Percentiles rank a stretch among this genome's conserved stretches.
These are phyloP conservation scores for Penicillium rolfsii DNA, from an alignment of 2,329 filamentous ascomycete species.

Conservation along the genomic window DNA sequence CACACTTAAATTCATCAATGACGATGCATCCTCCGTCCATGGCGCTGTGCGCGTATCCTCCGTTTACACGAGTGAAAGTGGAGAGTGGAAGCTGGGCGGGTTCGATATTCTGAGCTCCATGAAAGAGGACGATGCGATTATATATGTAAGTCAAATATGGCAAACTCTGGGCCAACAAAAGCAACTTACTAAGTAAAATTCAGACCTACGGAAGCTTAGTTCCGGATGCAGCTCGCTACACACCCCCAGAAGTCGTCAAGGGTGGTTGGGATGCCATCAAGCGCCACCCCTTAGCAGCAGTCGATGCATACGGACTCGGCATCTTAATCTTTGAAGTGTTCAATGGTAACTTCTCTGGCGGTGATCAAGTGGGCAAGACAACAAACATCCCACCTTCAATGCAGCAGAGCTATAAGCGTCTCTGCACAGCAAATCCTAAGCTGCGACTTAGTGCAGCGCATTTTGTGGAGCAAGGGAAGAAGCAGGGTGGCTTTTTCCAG, in stretches of 20 bases:
- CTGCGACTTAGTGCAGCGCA: conserved; percentile 78
- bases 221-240: conserved; percentile 81
- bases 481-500: conserved; percentile 85
- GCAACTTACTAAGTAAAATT: conserved; percentile 18
- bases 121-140: conserved; percentile 92
- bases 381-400: conserved; percentile 85
- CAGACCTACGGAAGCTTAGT: conserved; percentile 85
- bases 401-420: conserved; percentile 87
- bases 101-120: conserved; percentile 93
- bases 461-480: conserved; percentile 86
- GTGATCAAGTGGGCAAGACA: conserved; percentile 80
- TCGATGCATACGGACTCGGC: conserved; percentile 87
- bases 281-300: conserved; percentile 74
- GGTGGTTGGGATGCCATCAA: conserved; percentile 92
- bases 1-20: conserved; percentile 94
- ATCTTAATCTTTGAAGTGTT: conserved; percentile 87
- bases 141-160: conserved; percentile 65
- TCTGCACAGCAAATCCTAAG: conserved; percentile 88
- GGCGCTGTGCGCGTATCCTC: conserved; percentile 83
- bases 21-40: conserved; percentile 88
- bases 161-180: background rate
- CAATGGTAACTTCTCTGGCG: conserved; percentile 76
- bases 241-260: conserved; percentile 82
- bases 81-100: conserved; percentile 95
- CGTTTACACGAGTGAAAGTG: conserved; percentile 91